Evolutionary conservation across 176 grass and related monocot species (phyloP), one percentile per base, ranked within the genome.

Genomic region (Bromus sterilis): DNA sequence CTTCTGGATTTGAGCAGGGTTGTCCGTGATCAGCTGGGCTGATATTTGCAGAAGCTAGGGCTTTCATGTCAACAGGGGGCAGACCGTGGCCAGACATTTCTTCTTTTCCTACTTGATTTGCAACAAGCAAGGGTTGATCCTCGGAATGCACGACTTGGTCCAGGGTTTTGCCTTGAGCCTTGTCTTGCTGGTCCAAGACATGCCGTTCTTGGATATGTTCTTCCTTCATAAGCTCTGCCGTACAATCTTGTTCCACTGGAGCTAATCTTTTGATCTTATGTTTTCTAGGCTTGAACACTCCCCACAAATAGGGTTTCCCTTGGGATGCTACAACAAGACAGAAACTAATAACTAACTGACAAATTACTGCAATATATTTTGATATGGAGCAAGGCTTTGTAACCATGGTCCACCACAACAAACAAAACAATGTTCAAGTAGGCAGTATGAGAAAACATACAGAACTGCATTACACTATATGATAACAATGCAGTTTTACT

Each of bases 251-350:
- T 82, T 72, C 16, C 67, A 11, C 74, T 48, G 11, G 56, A 24
- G 21, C 7, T 71, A 7, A 29, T 80, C 58, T 12, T 79, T 36
- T 28, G 23, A 57, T 35, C 8, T 20, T 69, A 66, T n/a, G 35
- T 70, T 78, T 56, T 59, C 65, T 79, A 26, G 36, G 36, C 64
- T 34, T 87, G 74, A 87, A 93, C 36, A 81, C 77, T 49, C 87
- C 91, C 84, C 84, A 90, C 29, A 90, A 61, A 78, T 82, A 93
- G 65, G 57, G 76, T 78, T 87, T 93, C 59, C 74, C 80, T 44
- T 82, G 61, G 79, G 75, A 85, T 11, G 0, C 91, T 93, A 53
- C 46, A 62, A 21, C 35, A 87, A 36, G 53, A 41, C 51, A 64
- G 37, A 80, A 36, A 77, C 61, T 56, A 42, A 74, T 78, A 42